Evolutionary conservation across 805 yeast genomes (phyloP), one percentile per base, ranked within the genome.

Genomic region (Monosporozyma servazzii): DNA sequence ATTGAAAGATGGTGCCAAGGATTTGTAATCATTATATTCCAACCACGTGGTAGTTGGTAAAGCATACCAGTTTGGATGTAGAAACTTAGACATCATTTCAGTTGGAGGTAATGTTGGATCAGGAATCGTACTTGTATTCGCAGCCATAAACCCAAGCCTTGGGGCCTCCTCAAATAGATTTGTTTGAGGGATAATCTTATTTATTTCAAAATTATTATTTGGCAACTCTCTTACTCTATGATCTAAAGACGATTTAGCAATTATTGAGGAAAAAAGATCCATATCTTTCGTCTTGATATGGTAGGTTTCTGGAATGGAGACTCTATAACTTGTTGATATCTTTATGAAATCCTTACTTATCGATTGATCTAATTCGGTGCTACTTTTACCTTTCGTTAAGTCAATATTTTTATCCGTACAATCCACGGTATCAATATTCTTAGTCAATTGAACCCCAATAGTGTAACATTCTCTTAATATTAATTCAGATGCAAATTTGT

Each of bases 191-290:
- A 88, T 69, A 1, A 88, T 79, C 54, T 81, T 82, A 31, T 89
- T 73, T n/a, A 81, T 63, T 46, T 76, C 74, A 61, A 86, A 83
- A 13, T 63, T 63, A 33, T 83, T 82, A 30, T 82, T 82, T 9
- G 87, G 88, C 3, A 86, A 75, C 2, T 76, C 69, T 2, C 86
- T 79, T 48, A 80, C 82, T 54, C 96, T 79, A 45, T 82, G 79
- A 63, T 93, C 98, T 49, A 89, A 68, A 20, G 77, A 71, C 0
- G 97, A 87, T 59, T 80, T 84, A 29, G 78, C 75, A 33, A 79
- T 75, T 37, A 84, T 68, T 0, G 96, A 84, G 5, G 96, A 77
- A 63, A 93, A 91, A 48, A 93, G 72, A 13, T 96, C 95, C 29
- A 79, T 75, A 41, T 83, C 88, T 42, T 78, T 77, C 18, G 85